Conservation (phyloP, 331 rosid species). For the Dryas integrifolia region DNA sequence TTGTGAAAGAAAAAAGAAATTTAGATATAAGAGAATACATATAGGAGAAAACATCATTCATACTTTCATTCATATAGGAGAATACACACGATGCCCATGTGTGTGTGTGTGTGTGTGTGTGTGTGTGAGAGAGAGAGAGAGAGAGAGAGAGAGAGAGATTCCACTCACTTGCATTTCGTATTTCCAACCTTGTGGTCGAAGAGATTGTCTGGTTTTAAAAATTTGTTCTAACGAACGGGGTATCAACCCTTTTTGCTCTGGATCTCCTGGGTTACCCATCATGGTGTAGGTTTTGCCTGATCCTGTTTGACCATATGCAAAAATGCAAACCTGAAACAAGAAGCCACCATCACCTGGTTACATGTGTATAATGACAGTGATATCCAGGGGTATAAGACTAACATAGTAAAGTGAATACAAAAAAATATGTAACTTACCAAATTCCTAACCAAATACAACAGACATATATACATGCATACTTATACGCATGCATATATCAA, state of each 20-base stretch:
- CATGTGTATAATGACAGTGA: not conserved
- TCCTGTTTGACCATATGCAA: constrained; percentile 98
- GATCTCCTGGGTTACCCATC: constrained; percentile 93
- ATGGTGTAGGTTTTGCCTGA: constrained; percentile 96
- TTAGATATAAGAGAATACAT: constrained; percentile 1
- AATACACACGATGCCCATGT: not conserved
- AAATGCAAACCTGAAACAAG: constrained; percentile 83
- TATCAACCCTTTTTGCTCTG: constrained; percentile 77
- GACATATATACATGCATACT: not conserved
- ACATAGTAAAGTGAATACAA: too few species aligned
- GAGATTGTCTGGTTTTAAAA: constrained; percentile 81
- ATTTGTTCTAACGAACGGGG: constrained; percentile 95
- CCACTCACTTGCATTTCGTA: constrained; percentile 85
- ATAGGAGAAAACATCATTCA: too few species aligned
- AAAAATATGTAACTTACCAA: too few species aligned
- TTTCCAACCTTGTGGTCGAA: constrained; percentile 89
- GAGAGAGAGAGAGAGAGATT: constrained; percentile 8
- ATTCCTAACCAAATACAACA: too few species aligned
- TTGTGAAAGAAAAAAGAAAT: constrained; percentile 17
- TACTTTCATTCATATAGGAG: constrained; percentile 1
- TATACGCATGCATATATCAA: not conserved
- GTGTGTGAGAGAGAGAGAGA: not conserved
- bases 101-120: not conserved
- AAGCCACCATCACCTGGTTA: constrained; percentile 20
- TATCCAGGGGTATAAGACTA: not conserved